A percentile compares a stretch with the other conserved stretches of the same genome.
Evolutionary conservation across 805 yeast species (phyloP).

Genomic region (Novakomyces olei): DNA sequence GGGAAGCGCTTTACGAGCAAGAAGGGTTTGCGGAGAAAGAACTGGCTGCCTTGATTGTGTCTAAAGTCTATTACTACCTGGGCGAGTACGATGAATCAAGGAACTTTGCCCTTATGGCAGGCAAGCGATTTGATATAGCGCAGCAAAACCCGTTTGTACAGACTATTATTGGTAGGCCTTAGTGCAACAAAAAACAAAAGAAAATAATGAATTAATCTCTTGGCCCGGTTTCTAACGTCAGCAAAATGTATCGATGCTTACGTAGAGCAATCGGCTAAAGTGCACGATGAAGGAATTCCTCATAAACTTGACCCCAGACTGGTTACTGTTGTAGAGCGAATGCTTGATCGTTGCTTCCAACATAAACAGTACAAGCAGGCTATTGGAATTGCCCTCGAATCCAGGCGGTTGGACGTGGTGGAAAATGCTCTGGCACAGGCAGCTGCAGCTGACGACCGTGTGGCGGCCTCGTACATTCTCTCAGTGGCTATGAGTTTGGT

Average conservation of each 20-base stretch:
- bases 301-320: conserved; percentile 31
- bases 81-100: conserved; percentile 89
- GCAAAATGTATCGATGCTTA: conserved; percentile 75
- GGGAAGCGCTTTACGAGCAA: conserved; percentile 82
- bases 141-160: conserved; percentile 72
- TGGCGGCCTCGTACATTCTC: conserved; percentile 48
- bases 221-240: not conserved
- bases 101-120: conserved; percentile 70
- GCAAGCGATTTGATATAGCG: conserved; percentile 48
- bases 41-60: conserved; percentile 77
- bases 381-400: conserved; percentile 74
- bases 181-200: not conserved
- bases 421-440: conserved; percentile 9
- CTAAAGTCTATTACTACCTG: conserved; percentile 67
- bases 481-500: conserved; percentile 44
- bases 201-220: too few species aligned
- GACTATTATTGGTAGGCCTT: conserved; percentile 59
- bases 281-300: conserved; percentile 4
- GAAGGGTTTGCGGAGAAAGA: conserved; percentile 47
- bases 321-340: conserved; percentile 51
- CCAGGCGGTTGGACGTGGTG: conserved; percentile 65
- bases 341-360: conserved; percentile 59
- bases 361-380: conserved; percentile 59
- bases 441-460: conserved; percentile 24
- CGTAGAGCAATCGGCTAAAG: conserved; percentile 35